phyloP scores from a whole-genome alignment of 371 early-diverging fungal genomes.

The Mortierella sp. region DNA sequence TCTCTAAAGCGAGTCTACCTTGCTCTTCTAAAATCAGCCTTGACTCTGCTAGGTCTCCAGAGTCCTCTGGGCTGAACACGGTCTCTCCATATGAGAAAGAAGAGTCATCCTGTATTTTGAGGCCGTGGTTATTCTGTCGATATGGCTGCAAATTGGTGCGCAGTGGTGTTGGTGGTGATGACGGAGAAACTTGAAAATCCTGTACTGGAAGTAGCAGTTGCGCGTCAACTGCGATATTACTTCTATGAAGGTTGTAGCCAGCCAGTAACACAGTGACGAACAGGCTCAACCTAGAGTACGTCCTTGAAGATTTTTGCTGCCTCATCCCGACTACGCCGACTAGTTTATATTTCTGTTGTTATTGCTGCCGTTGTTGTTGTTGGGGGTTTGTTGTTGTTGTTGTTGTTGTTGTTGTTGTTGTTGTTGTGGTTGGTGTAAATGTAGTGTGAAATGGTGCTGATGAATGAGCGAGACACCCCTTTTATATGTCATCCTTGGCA shows the following conservation, averaged over 20 bases:
- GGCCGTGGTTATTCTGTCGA: neutral
- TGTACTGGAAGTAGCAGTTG: neutral
- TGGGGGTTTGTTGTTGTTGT: neutral
- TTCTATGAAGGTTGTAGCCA: neutral
- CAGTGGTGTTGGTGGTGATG: neutral
- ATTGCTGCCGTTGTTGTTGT: neutral
- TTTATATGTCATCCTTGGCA: neutral
- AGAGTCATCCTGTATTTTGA: neutral
- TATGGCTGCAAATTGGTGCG: neutral
- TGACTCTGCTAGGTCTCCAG: neutral
- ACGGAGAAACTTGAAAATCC: neutral
- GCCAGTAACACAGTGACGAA: neutral
- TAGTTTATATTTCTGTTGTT: neutral
- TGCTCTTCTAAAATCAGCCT: neutral
- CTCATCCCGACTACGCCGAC: neutral
- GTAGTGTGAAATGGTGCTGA: neutral
- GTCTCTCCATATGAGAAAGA: neutral
- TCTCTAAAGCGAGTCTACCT: neutral
- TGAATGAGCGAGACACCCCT: neutral
- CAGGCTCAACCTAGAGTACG: neutral
- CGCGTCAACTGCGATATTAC: neutral
- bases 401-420: neutral
- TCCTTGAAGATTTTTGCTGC: neutral
- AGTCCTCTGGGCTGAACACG: neutral
- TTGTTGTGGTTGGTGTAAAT: neutral